phyloP scores from a whole-genome alignment of 352 stramenopile species.

The Sclerospora graminicola region DNA sequence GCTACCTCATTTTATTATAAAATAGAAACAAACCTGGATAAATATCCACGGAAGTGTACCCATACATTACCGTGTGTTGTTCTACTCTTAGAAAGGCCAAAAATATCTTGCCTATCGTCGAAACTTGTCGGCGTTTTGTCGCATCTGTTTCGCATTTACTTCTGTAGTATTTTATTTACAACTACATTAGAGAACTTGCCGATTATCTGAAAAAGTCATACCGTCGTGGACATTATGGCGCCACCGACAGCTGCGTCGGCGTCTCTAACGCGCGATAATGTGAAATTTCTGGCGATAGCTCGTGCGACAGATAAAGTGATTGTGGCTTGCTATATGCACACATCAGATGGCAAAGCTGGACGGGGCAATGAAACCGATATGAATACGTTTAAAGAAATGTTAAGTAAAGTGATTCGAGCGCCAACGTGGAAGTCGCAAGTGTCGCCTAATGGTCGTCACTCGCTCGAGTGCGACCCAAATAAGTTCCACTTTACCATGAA shows the following conservation, averaged over 20 bases:
- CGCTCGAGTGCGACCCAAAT: constrained; percentile 78
- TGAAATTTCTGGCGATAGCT: neutral
- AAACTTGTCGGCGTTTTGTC: neutral
- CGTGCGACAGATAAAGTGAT: neutral
- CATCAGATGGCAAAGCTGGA: neutral
- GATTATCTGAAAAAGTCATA: neutral
- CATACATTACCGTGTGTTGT: too few species aligned
- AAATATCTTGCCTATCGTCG: neutral
- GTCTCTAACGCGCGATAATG: constrained; percentile 55
- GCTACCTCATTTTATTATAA: constrained; percentile 26
- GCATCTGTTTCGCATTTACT: too few species aligned
- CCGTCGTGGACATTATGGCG: neutral
- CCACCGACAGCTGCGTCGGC: too few species aligned
- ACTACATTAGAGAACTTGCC: neutral
- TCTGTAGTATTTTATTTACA: too few species aligned
- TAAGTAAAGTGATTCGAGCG: constrained; percentile 69
- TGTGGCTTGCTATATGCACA: neutral
- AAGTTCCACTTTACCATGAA: constrained; percentile 88
- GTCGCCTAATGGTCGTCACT: constrained; percentile 76
- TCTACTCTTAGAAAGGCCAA: too few species aligned
- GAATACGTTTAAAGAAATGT: constrained; percentile 66
- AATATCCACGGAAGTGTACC: neutral
- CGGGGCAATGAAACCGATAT: constrained; percentile 44
- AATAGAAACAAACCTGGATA: constrained; percentile 6
- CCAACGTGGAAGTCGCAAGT: constrained; percentile 83